Conservation (phyloP, 495 filamentous ascomycete genomes). For the Hypoxylon lienhwacheense region DNA sequence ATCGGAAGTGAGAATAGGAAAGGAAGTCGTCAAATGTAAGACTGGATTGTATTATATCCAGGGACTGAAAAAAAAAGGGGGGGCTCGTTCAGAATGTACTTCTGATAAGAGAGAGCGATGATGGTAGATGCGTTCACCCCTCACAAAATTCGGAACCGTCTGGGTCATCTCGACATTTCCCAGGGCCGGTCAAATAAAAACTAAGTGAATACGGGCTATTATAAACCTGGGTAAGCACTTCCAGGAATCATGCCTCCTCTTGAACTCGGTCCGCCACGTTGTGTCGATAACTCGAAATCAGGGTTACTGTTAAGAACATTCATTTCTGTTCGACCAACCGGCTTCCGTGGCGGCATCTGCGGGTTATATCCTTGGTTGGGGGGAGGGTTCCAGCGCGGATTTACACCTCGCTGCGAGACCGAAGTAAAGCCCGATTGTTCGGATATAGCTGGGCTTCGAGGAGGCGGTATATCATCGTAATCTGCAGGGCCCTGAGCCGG, state of each 20-base stretch:
- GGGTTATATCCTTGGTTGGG: slow-evolving; percentile 36
- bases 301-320: slow-evolving; percentile 69
- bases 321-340: slow-evolving; percentile 55
- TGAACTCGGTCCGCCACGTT: slow-evolving; percentile 29
- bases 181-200: background rate
- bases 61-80: background rate
- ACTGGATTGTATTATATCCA: slow-evolving; percentile 3
- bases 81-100: slow-evolving; percentile 8
- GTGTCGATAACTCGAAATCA: slow-evolving; percentile 65
- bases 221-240: slow-evolving; percentile 41
- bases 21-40: slow-evolving; percentile 5
- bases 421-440: slow-evolving; percentile 82
- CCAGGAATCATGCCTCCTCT: slow-evolving; percentile 41
- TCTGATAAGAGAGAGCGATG: slow-evolving; percentile 3
- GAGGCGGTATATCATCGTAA: slow-evolving; percentile 64
- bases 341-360: slow-evolving; percentile 46
- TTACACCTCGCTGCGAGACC: slow-evolving; percentile 80
- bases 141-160: background rate
- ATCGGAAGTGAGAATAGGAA: slow-evolving; percentile 23
- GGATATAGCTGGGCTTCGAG: slow-evolving; percentile 73
- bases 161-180: background rate
- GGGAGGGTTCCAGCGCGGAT: slow-evolving; percentile 73
- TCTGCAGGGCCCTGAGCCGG: slow-evolving; percentile 36
- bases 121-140: background rate
- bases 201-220: slow-evolving; percentile 16